Conservation (phyloP, 2,329 filamentous ascomycete genomes). For the Akanthomyces dipterigenus region DNA sequence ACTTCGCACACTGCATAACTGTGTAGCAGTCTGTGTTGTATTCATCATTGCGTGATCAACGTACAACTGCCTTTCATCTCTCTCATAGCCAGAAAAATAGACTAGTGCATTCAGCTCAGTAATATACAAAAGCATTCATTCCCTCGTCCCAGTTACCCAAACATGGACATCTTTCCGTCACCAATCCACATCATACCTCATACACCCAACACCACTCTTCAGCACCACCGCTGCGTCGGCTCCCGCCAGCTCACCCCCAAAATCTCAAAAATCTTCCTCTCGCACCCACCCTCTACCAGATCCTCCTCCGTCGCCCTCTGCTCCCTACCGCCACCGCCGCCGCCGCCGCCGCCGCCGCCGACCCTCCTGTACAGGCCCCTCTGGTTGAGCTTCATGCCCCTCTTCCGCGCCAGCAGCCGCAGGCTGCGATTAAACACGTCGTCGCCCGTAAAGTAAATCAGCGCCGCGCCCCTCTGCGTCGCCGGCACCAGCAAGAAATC, state of each 20-base stretch:
- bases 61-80: too few relatives aligned
- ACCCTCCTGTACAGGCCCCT: constrained; percentile 65
- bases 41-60: too few relatives aligned
- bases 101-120: too few relatives aligned
- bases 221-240: constrained; percentile 71
- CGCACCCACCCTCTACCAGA: constrained; percentile 66
- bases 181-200: too few relatives aligned
- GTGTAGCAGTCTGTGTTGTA: too few relatives aligned
- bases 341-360: constrained; percentile 28
- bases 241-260: constrained; percentile 80
- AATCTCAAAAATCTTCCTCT: constrained; percentile 73
- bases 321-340: background rate
- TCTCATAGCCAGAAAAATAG: too few relatives aligned
- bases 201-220: constrained; percentile 23
- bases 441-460: constrained; percentile 95
- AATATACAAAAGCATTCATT: too few relatives aligned
- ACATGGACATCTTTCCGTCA: too few relatives aligned
- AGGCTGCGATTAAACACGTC: constrained; percentile 91
- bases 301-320: constrained; percentile 57
- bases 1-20: too few relatives aligned
- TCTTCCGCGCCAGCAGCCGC: constrained; percentile 69
- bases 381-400: constrained; percentile 81
- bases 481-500: constrained; percentile 80
- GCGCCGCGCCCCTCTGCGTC: constrained; percentile 70
- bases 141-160: too few relatives aligned